Percentiles rank a stretch among this genome's conserved stretches.
phyloP scores from a whole-genome alignment of 257 asterid species.

The Nyctanthes arbortristis region DNA sequence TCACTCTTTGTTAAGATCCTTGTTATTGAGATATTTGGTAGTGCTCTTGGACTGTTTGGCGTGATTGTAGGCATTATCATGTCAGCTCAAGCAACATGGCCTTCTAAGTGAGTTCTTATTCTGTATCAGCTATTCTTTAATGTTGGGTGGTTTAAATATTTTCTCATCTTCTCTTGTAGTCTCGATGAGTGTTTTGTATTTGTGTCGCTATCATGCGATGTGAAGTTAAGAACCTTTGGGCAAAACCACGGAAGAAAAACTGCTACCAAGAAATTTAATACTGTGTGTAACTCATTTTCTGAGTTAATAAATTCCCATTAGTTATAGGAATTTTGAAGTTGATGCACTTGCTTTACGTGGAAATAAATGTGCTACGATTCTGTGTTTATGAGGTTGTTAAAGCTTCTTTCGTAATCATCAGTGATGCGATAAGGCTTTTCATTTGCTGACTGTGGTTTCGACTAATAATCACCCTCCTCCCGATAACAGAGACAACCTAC shows the following conservation, averaged over 20 bases:
- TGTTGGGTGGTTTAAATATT: conserved; percentile 25
- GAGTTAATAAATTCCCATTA: conserved; percentile 23
- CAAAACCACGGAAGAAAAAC: conserved; percentile 17
- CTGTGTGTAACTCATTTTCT: conserved; percentile 36
- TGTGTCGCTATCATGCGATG: conserved; percentile 24
- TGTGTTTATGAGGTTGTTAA: neutral
- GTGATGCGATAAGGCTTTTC: no score
- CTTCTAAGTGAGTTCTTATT: conserved; percentile 45
- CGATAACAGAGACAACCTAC: no score
- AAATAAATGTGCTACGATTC: neutral
- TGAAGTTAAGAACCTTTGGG: conserved; percentile 22
- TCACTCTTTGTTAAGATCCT: conserved; percentile 94
- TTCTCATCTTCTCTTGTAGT: conserved; percentile 11
- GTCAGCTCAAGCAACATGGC: conserved; percentile 99
- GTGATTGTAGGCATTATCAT: conserved; percentile 97
- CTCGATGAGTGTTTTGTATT: conserved; percentile 15
- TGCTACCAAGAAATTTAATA: conserved; percentile 21
- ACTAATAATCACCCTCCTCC: no score
- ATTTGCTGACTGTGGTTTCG: no score
- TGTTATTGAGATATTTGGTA: conserved; percentile 96
- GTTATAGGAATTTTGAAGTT: neutral
- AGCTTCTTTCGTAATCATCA: no score
- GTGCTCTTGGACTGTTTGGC: conserved; percentile 96
- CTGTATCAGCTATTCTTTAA: neutral
- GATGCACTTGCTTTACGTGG: neutral